Base-by-base conservation (phyloP, 228 moss, liverwort and hornwort species). In the Sphagnum magellanicum region DNA sequence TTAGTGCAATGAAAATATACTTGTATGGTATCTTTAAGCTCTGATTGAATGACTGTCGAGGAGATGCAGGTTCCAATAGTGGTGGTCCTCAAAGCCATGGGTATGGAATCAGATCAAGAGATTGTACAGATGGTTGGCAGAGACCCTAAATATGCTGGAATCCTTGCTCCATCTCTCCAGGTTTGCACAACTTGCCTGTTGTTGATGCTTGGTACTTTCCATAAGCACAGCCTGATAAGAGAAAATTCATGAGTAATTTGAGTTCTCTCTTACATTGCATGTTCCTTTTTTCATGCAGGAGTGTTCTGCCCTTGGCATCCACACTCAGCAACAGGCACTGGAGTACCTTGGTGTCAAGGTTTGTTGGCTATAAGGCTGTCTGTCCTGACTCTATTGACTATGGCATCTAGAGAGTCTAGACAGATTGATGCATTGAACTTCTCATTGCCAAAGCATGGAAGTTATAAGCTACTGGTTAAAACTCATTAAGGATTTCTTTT, bases 111-210 rank as follows among this genome's bases (percentile, higher is more conserved):
- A 67, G 97, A 97, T 77, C 93, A 93, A 78, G 97, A 97, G 67
- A 91, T 91, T 67, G 93, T 97, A 65, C 97, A 97, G 79, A 93
- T 97, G 97, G 90, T 97, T 55, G 97, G 97, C 67, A 90, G 97
- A 73, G 93, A 97, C 75, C 97, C 97, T 65, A 93, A 93, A 72
- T 93, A 88, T 76, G 98, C 91, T 76, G 93, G 93, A 63, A 80
- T 98, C 74, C 85, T 98, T 55, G 90, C 90, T 67, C 90, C 94
- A 73, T 98, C 98, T 61, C 82, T 98, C 72, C 98, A 98, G 98
- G 98, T 98, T 70, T 59, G 65, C 51, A 47, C 58, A 50, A 15
- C 52, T 69, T 32, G 32, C 32, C 3, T 32, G 32, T 32, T 32
- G 32, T 32, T 32, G 32, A 16, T 15, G 15, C 15, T 60, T 16